Evolutionary conservation across 108 stramenopile genomes (phyloP).

Genomic region (Skeletonema grethae): DNA sequence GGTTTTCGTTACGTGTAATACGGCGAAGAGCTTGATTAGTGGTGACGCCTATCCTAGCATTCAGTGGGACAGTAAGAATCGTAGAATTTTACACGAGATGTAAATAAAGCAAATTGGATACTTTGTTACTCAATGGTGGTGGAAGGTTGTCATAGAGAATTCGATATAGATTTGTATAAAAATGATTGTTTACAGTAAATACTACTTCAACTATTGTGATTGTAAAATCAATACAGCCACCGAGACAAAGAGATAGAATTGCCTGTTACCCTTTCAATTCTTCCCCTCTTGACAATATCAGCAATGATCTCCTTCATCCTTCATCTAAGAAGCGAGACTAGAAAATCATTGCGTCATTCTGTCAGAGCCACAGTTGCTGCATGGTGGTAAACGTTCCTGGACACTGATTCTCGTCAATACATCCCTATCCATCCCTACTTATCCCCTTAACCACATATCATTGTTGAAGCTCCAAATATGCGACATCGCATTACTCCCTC

Average conservation of each 20-base stretch:
- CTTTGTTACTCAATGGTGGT: neutral
- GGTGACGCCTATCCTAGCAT: constrained; percentile 55
- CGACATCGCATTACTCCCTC: neutral
- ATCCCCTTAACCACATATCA: neutral
- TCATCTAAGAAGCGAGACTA: neutral
- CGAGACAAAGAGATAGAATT: neutral
- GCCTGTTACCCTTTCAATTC: neutral
- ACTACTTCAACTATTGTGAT: neutral
- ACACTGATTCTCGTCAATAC: neutral
- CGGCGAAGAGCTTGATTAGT: constrained; percentile 52
- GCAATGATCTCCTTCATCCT: constrained; percentile 5
- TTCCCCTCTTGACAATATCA: constrained; percentile 1
- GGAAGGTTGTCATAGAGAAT: neutral
- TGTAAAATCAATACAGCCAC: constrained; percentile 15
- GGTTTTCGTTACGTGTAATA: constrained; percentile 60
- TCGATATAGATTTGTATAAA: neutral
- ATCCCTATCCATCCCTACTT: neutral
- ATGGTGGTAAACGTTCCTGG: neutral
- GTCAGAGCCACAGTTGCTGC: neutral
- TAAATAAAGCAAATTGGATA: neutral
- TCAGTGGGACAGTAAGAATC: constrained; percentile 43
- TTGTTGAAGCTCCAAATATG: neutral
- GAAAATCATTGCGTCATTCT: constrained; percentile 1
- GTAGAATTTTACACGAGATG: constrained; percentile 16
- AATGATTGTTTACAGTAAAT: neutral